Evolutionary conservation across 805 yeast genomes (phyloP).

Genomic region (Metschnikowia drakensbergensis): DNA sequence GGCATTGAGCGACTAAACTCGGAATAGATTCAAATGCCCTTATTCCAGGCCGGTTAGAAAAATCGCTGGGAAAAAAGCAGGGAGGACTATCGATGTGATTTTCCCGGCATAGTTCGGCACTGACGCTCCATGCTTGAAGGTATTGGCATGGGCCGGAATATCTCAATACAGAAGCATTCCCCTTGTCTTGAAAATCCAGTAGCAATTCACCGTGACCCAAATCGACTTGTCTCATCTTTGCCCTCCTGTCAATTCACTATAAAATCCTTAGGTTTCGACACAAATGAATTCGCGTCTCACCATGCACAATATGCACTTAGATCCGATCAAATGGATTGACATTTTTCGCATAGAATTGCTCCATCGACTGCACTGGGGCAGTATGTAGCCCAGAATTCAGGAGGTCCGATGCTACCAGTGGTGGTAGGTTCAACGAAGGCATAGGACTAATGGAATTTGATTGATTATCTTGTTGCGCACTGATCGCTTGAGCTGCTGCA

Average conservation of each 20-base stretch:
- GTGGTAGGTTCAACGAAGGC: constrained; percentile 12
- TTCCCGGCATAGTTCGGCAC: constrained; percentile 11
- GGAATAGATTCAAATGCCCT: constrained; percentile 2
- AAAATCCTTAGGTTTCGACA: background rate
- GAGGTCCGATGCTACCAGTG: constrained; percentile 15
- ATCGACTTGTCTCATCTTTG: background rate
- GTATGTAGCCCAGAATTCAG: constrained; percentile 15
- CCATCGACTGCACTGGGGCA: constrained; percentile 20
- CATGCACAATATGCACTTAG: constrained; percentile 3
- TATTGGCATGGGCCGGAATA: background rate
- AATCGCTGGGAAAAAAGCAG: constrained; percentile 15
- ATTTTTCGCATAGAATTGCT: constrained; percentile 17
- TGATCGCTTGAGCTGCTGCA: constrained; percentile 18
- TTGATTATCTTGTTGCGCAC: constrained; percentile 13
- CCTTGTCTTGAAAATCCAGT: background rate
- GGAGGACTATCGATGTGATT: constrained; percentile 12
- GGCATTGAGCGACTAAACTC: constrained; percentile 5
- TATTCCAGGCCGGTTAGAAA: constrained; percentile 7
- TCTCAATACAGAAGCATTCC: background rate
- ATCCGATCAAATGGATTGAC: constrained; percentile 17
- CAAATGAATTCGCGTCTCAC: background rate
- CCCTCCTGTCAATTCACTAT: background rate
- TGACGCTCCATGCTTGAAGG: constrained; percentile 13
- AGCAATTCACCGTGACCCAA: background rate
- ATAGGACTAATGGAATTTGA: background rate